Base-by-base conservation (phyloP, 2,329 filamentous ascomycete genomes). In the Alternaria ethzedia region DNA sequence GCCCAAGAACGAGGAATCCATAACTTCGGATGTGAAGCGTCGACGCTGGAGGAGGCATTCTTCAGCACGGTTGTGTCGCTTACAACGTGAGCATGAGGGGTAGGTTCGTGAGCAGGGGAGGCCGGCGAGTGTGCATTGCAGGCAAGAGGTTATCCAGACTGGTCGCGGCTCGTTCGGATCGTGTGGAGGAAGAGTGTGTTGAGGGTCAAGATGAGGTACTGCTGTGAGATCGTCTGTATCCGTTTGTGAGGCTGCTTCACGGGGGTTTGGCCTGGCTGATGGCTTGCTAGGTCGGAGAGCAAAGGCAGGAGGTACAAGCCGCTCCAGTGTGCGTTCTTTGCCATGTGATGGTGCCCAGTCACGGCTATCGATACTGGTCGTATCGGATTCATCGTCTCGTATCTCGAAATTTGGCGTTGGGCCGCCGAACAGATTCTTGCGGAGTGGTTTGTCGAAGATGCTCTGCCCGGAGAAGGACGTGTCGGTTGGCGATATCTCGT, bases 51-150 rank as follows among this genome's bases (percentile, higher is more conserved):
- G 58, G 0, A 79, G 69, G 47, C 77, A 79, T 2, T 67, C 3
- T 1, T 66, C 44, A 1, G 46, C 58, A 7, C 57, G 12, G 3
- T 65, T 70, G 6, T 68, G 61, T 3, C 77, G 69, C 7, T 50
- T 56, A 57, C 77, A 79, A 8, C 77, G 74, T 0, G 69, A 67
- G 54, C 76, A 79, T 32, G 55, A 21, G 0, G 77, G 75, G 9
- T 63, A 52, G 1, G 68, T 76, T 25, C 75, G 66, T 0, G 75
- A 78, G 59, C 77, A 79, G 9, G 71, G 70, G 3, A 79, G 67
- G 3, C 54, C 41, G 1, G 64, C 55, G 20, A 74, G 66, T 1
- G 63, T 71, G 64, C 77, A 79, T 61, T 78, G 75, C 0, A 74
- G 64, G 20, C 77, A 79, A 4, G 76, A 77, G 7, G 68, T 71